These are phyloP conservation scores for Rhytidhysteron rufulum DNA, from an alignment of 2,329 filamentous ascomycete species.

Conservation along the genomic window DNA sequence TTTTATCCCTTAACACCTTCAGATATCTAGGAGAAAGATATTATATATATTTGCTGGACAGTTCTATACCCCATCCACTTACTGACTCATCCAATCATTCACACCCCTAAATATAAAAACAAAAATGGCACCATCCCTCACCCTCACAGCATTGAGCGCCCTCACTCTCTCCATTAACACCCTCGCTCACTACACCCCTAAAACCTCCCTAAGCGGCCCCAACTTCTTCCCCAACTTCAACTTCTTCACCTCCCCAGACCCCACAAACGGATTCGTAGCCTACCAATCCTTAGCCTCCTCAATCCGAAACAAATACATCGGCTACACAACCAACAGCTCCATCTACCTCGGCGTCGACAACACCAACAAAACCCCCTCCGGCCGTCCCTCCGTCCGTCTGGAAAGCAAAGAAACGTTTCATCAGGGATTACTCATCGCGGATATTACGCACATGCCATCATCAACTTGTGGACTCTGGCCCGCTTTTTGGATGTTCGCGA, in stretches of 20 bases:
- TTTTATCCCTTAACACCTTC: no score
- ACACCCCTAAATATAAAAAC: no score
- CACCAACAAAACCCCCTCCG: slow-evolving; percentile 21
- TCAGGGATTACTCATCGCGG: slow-evolving; percentile 26
- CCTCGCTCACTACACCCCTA: slow-evolving; percentile 16
- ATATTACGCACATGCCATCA: slow-evolving; percentile 34
- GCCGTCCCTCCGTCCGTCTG: slow-evolving; percentile 26
- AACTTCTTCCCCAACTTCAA: slow-evolving; percentile 31
- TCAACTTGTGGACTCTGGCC: slow-evolving; percentile 30
- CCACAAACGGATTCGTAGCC: slow-evolving; percentile 27
- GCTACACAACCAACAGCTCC: slow-evolving; percentile 18
- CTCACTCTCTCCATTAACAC: background rate
- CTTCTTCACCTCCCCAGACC: slow-evolving; percentile 25
- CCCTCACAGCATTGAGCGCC: background rate
- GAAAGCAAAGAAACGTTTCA: slow-evolving; percentile 28
- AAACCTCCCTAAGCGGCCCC: slow-evolving; percentile 23
- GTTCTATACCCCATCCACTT: no score
- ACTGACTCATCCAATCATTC: background rate
- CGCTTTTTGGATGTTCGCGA: slow-evolving; percentile 30
- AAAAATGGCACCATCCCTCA: background rate
- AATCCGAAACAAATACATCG: slow-evolving; percentile 11
- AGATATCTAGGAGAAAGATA: no score
- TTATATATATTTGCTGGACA: no score
- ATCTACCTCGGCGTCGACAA: slow-evolving; percentile 42
- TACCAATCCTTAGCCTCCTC: slow-evolving; percentile 19